Evolutionary conservation across 2,329 filamentous ascomycete species (phyloP), one percentile per base, ranked within the genome.

Genomic region (Ceratocystis eucalypticola): DNA sequence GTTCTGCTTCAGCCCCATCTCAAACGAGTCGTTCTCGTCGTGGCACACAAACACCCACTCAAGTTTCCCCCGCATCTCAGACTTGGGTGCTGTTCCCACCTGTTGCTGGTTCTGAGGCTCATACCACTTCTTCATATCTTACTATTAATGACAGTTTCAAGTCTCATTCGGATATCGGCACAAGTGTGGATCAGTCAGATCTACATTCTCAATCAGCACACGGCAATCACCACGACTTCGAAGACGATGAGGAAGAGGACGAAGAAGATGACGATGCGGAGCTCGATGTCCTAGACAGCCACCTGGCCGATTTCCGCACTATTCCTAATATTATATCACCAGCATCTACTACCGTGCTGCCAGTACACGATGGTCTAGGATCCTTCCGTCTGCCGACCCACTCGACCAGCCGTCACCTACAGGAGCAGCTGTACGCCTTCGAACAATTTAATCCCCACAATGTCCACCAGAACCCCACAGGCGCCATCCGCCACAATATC

Each of bases 11-110:
- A 50, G 64, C 59, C 2, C 64, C 61, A 4, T 68, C 66, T 15
- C 66, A 62, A 12, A 53, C 64, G 37, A 50, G 59, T n/a, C 66
- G 41, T 30, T 68, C 66, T 61, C 59, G 61, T 28, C 44, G 65
- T 17, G 59, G 57, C 41, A 25, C 66, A 25, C 33, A 61, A 5
- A 62, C 59, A 61, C 37, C 61, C 10, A 53, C 62, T 17, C 61
- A 61, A 22, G 7, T 33, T n/a, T 37, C 50, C 48, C 25, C 74
- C 74, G 71, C 69, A 72, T 71, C 67, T 66, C 70, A 70, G 53
- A 93, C 96, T 82, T 99, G 94, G 94, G 88, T 97, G 65, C 84
- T 99, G 70, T 99, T 99, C 79, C 89, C 91, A 6, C 90, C 90
- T 1, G 81, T 82, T 7, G 85, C 86, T 69, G 82, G 86, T 67